Evolutionary conservation across 192 early-diverging fungal genomes (phyloP), one percentile per base, ranked within the genome.

Genomic region (Funneliformis mosseae): DNA sequence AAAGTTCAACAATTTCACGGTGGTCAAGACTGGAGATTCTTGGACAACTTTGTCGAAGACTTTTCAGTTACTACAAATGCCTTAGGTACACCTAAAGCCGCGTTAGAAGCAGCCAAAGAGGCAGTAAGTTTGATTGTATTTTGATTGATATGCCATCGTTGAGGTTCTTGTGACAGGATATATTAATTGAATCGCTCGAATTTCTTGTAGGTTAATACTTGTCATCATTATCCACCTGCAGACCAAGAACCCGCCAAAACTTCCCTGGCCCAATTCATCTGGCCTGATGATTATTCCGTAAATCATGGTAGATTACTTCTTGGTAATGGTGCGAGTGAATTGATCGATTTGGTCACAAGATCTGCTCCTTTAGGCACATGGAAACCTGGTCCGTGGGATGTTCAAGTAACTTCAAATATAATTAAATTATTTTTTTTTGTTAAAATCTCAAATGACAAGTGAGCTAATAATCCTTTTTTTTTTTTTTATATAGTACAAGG

Each of bases 11-110:
- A 94, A 83, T 96, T 92, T 76, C 95, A 96, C 71, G 95, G 93
- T 83, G 95, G 95, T 67, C 95, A 97, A 74, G 93, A 95, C 80
- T 94, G 94, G 90, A 84, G 87, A 39, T 91, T 90, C 69, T 87
- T 97, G 41, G 88, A 91, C 80, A 95, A 96, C 85, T 97, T 97
- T 89, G 89, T 96, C 62, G 96, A 97, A 78, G 96, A 97, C 85
- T 97, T 96, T 79, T 93, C 92, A 76, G 96, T 97, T 21, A 97
- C 96, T 25, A 97, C 96, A 77, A 97, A 97, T 82, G 93, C 89
- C 43, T 89, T 96, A 50, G 96, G 96, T 25, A 95, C 93, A 59
- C 95, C 96, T 25, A 81, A 88, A 74, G 85, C 84, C 59, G 96
- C 94, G 42, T 84, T 94, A 79, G 83, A 91, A 62, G 94, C 94